Conservation (phyloP, 1,284 basidiomycete genomes). For the Mycosarcoma maydis region DNA sequence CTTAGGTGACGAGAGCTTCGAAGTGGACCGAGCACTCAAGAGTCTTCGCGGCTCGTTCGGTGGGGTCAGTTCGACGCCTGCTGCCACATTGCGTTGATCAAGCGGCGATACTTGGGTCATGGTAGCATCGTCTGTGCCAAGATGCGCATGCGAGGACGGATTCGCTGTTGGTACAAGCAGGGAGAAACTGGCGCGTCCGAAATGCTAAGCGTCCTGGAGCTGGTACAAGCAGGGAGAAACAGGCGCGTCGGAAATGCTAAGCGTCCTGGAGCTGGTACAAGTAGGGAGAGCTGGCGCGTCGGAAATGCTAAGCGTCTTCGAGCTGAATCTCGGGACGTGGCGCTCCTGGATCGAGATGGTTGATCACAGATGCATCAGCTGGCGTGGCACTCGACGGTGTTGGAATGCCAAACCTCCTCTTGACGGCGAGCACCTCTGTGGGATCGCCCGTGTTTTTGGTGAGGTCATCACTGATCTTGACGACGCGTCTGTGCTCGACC, state of each 20-base stretch:
- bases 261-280: too few relatives aligned
- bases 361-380: background rate
- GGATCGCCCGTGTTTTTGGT: slow-evolving; percentile 65
- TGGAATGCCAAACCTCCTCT: slow-evolving; percentile 39
- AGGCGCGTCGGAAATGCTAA: too few relatives aligned
- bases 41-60: slow-evolving; percentile 22
- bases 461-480: slow-evolving; percentile 66
- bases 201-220: too few relatives aligned
- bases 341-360: too few relatives aligned
- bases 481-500: slow-evolving; percentile 53
- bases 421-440: slow-evolving; percentile 47
- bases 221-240: too few relatives aligned
- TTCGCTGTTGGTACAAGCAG: too few relatives aligned
- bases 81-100: slow-evolving; percentile 11
- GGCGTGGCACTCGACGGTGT: too few relatives aligned
- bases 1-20: slow-evolving; percentile 46
- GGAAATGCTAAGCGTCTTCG: slow-evolving; percentile 23
- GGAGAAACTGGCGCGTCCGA: too few relatives aligned
- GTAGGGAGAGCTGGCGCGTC: too few relatives aligned
- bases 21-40: slow-evolving; percentile 36
- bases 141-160: too few relatives aligned
- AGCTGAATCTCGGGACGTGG: slow-evolving; percentile 30
- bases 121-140: too few relatives aligned
- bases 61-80: slow-evolving; percentile 17
- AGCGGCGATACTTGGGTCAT: too few relatives aligned